A percentile compares a stretch with the other conserved stretches of the same genome.
These are phyloP conservation scores for Neurospora sp. DNA, from an alignment of 495 filamentous ascomycete species.

Conservation along the genomic window DNA sequence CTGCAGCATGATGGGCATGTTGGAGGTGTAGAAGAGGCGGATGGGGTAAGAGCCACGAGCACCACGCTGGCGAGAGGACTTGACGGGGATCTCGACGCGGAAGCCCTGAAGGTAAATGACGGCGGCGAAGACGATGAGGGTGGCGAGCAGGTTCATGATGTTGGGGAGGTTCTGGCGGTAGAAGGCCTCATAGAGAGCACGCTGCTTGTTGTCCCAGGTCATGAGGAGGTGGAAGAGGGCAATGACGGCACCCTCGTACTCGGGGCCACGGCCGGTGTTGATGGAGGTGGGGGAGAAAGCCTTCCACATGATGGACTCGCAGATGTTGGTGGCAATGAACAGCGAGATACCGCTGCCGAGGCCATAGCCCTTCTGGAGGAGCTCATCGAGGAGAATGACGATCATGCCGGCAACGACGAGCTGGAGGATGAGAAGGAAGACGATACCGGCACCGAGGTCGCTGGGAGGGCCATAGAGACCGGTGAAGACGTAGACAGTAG, in stretches of 20 bases:
- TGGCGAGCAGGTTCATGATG: conserved; percentile 97
- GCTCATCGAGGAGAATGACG: conserved; percentile 97
- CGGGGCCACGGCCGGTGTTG: conserved; percentile 97
- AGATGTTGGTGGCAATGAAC: conserved; percentile 99
- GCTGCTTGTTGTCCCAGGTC: conserved; percentile 98
- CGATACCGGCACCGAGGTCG: conserved; percentile 94
- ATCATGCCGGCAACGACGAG: conserved; percentile 93
- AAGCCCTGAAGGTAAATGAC: conserved; percentile 99
- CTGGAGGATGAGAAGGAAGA: conserved; percentile 93
- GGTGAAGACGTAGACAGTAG: conserved; percentile 92
- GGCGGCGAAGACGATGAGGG: conserved; percentile 83
- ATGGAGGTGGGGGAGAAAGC: conserved; percentile 98
- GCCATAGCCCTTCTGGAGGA: conserved; percentile 98
- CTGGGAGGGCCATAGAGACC: conserved; percentile 95
- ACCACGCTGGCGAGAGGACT: conserved; percentile 96
- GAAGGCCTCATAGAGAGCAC: conserved; percentile 94
- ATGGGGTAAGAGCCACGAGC: conserved; percentile 80
- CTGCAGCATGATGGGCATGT: conserved; percentile 99
- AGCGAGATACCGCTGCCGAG: conserved; percentile 97
- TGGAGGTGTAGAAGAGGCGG: conserved; percentile 78
- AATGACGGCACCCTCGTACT: conserved; percentile 98
- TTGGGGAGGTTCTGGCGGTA: conserved; percentile 99
- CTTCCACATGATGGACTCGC: conserved; percentile 99
- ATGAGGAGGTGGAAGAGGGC: conserved; percentile 96
- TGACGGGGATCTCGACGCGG: conserved; percentile 99